Evolutionary conservation across 805 yeast genomes (phyloP).

Genomic region (Debaryomyces maramus): DNA sequence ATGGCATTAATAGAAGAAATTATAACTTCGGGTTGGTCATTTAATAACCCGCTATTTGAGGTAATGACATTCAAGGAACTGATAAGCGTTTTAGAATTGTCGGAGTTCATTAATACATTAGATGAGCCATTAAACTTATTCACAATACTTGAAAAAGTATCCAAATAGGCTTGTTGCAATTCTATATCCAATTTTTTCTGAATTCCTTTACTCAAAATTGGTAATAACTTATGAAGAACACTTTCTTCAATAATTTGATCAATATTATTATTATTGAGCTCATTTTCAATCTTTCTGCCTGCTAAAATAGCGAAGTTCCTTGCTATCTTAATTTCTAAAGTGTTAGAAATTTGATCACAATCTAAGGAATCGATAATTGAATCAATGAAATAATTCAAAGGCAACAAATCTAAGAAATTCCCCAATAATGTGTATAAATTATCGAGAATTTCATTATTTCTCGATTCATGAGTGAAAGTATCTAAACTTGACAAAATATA

Average conservation of each 20-base stretch:
- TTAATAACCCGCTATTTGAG: slow-evolving; percentile 52
- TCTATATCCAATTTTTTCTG: slow-evolving; percentile 40
- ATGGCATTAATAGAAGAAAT: slow-evolving; percentile 75
- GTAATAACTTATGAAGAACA: slow-evolving; percentile 54
- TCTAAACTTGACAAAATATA: slow-evolving; percentile 41
- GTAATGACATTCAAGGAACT: slow-evolving; percentile 52
- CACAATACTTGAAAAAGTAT: slow-evolving; percentile 63
- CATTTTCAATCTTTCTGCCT: slow-evolving; percentile 67
- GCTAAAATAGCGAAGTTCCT: slow-evolving; percentile 63
- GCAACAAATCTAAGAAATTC: slow-evolving; percentile 66
- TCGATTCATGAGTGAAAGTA: slow-evolving; percentile 20
- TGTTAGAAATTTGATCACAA: slow-evolving; percentile 25
- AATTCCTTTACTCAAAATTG: slow-evolving; percentile 46
- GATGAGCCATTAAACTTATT: slow-evolving; percentile 53
- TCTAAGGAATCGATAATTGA: slow-evolving; percentile 51
- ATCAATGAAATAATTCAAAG: slow-evolving; percentile 68
- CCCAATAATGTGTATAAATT: slow-evolving; percentile 56
- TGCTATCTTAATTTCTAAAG: slow-evolving; percentile 51
- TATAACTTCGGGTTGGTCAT: slow-evolving; percentile 57
- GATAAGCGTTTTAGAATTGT: slow-evolving; percentile 49
- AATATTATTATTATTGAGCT: slow-evolving; percentile 46
- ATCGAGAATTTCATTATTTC: slow-evolving; percentile 11
- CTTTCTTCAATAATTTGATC: slow-evolving; percentile 47
- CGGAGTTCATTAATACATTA: slow-evolving; percentile 26
- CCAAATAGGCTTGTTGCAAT: slow-evolving; percentile 67